A percentile compares a stretch with the other conserved stretches of the same genome.
phyloP scores from a whole-genome alignment of 23 red algal genomes.

The Porphyridium purpureum region DNA sequence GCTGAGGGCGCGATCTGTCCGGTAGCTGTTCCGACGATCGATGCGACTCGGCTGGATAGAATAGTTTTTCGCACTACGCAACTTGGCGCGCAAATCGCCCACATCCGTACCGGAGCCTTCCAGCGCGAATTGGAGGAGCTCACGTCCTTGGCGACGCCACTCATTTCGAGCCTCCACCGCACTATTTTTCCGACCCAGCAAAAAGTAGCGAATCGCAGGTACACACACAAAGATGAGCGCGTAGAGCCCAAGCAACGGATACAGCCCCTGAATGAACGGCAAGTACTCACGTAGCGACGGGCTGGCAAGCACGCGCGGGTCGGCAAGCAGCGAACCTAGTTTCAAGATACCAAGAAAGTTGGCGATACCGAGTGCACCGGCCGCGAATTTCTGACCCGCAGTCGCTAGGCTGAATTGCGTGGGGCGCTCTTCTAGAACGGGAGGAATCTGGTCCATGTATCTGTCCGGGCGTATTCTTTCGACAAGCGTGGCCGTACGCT shows the following conservation, averaged over 20 bases:
- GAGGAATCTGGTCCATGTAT: slow-evolving; percentile 9
- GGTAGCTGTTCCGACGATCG: too few relatives aligned
- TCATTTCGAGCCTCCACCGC: too few relatives aligned
- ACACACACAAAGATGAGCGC: slow-evolving; percentile 61
- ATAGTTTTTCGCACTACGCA: too few relatives aligned
- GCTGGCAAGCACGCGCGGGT: slow-evolving; percentile 13
- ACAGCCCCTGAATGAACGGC: slow-evolving; percentile 20
- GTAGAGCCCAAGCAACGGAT: slow-evolving; percentile 45
- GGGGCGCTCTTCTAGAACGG: slow-evolving; percentile 22
- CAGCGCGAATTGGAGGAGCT: too few relatives aligned
- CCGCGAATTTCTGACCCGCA: slow-evolving; percentile 11
- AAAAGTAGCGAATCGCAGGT: slow-evolving; percentile 40
- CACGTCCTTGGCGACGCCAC: too few relatives aligned
- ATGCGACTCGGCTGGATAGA: too few relatives aligned
- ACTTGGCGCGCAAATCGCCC: too few relatives aligned
- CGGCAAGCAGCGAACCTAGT: slow-evolving; percentile 40
- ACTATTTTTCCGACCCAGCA: too few relatives aligned
- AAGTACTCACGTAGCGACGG: not conserved
- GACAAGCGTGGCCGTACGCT: slow-evolving; percentile 12
- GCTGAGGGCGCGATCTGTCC: too few relatives aligned
- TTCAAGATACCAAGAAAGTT: slow-evolving; percentile 55
- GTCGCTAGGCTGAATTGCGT: slow-evolving; percentile 24
- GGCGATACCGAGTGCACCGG: slow-evolving; percentile 24
- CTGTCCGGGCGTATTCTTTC: slow-evolving; percentile 9
- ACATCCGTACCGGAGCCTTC: too few relatives aligned